A percentile compares a stretch with the other conserved stretches of the same genome.
Conservation (phyloP, 306 rosid genomes). For the Prunus dulcis region DNA sequence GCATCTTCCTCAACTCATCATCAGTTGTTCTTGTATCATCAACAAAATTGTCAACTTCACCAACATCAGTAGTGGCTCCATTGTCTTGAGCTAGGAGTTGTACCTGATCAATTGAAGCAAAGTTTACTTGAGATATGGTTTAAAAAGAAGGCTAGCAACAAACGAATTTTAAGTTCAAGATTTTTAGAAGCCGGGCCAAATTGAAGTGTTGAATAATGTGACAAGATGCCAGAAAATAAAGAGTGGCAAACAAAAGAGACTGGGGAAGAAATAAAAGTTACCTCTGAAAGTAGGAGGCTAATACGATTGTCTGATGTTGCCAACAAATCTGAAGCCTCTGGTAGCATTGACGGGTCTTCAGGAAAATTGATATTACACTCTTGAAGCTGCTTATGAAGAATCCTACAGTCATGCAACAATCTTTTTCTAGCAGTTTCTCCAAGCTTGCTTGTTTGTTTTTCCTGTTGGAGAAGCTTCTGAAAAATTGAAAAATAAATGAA, state of each 20-base stretch:
- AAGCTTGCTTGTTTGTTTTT: conserved; percentile 55
- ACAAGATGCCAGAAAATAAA: background rate
- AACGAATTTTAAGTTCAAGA: background rate
- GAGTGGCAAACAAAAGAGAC: background rate
- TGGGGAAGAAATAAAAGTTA: conserved; percentile 26
- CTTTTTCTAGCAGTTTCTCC: conserved; percentile 47
- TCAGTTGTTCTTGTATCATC: conserved; percentile 38
- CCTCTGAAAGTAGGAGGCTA: conserved; percentile 64
- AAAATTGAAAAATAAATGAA: background rate
- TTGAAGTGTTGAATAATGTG: conserved; percentile 9
- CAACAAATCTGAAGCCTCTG: conserved; percentile 52
- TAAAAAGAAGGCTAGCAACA: background rate
- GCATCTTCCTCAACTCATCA: conserved; percentile 59
- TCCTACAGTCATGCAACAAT: conserved; percentile 53
- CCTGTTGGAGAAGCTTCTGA: conserved; percentile 57
- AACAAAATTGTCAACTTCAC: conserved; percentile 28
- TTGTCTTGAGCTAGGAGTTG: conserved; percentile 48
- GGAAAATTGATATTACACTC: conserved; percentile 57
- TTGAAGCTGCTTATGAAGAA: conserved; percentile 60
- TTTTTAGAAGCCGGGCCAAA: background rate
- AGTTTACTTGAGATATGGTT: background rate
- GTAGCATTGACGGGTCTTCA: conserved; percentile 40
- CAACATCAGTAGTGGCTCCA: conserved; percentile 28
- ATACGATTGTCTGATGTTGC: conserved; percentile 61
- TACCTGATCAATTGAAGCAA: conserved; percentile 46